These are phyloP conservation scores for Neurospora sp. DNA, from an alignment of 495 filamentous ascomycete species.

Conservation along the genomic window DNA sequence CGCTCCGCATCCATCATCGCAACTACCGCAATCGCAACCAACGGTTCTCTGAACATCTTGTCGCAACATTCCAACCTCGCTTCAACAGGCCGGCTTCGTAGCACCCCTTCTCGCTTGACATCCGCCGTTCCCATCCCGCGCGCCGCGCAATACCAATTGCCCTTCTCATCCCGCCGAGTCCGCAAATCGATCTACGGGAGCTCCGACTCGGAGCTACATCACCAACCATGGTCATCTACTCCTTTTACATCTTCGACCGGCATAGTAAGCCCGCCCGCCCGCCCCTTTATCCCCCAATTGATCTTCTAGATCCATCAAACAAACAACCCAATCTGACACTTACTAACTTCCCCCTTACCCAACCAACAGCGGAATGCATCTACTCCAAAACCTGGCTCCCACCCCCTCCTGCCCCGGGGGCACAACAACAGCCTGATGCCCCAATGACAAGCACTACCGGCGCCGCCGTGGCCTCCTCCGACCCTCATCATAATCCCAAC, in stretches of 20 bases:
- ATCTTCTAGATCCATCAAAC: not conserved
- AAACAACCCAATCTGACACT: not conserved
- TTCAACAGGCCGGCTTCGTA: not conserved
- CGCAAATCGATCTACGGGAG: not conserved
- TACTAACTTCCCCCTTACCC: conserved; percentile 6
- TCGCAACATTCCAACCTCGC: not conserved
- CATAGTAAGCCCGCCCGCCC: conserved; percentile 55
- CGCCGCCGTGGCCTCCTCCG: conserved; percentile 14
- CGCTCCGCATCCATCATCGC: not conserved
- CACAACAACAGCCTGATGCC: not conserved
- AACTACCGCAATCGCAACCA: not conserved
- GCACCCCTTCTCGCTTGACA: not conserved
- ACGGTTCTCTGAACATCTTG: not conserved
- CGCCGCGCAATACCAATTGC: not conserved
- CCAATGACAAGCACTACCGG: not conserved
- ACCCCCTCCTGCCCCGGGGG: conserved; percentile 10
- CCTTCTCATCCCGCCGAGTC: not conserved
- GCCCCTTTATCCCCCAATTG: not conserved
- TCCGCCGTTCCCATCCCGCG: not conserved
- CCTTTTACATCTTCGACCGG: conserved; percentile 97
- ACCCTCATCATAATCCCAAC: conserved; percentile 18
- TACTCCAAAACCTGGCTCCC: conserved; percentile 62
- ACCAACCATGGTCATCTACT: conserved; percentile 74
- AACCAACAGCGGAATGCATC: conserved; percentile 72
- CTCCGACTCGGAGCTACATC: not conserved